Percentiles rank a stretch among this genome's conserved stretches.
Conservation (phyloP, 305 asterid genomes). For the Fraxinus velutina region DNA sequence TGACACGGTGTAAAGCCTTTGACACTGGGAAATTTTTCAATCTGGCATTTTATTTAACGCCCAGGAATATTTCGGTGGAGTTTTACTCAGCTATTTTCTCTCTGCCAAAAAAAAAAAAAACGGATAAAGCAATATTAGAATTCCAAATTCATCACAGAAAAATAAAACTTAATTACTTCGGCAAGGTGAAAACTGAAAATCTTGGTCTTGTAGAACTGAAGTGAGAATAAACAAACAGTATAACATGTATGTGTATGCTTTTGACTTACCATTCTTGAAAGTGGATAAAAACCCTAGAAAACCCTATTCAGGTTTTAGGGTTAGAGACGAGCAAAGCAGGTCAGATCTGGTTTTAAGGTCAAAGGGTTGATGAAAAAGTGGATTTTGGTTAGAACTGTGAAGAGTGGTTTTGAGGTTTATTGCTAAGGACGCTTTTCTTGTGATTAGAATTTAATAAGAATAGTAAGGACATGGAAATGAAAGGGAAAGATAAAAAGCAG, state of each 20-base stretch:
- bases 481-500: constrained; percentile 20
- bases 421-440: constrained; percentile 33
- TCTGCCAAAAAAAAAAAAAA: neutral
- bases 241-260: neutral
- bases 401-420: constrained; percentile 24
- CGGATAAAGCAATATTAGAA: neutral
- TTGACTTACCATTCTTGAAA: constrained; percentile 15
- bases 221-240: neutral
- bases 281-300: neutral
- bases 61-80: neutral
- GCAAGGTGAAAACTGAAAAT: neutral
- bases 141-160: neutral
- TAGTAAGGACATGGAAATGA: constrained; percentile 19
- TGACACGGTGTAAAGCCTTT: constrained; percentile 28
- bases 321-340: constrained; percentile 4
- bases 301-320: constrained; percentile 23
- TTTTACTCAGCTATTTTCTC: constrained; percentile 15
- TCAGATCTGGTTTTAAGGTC: constrained; percentile 17
- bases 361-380: neutral
- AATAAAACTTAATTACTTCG: neutral
- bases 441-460: constrained; percentile 51
- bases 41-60: neutral
- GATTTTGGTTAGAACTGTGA: neutral
- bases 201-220: neutral
- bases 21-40: neutral